Evolutionary conservation across 1,284 basidiomycete species (phyloP).

Genomic region (Ganoderma leucocontextum): DNA sequence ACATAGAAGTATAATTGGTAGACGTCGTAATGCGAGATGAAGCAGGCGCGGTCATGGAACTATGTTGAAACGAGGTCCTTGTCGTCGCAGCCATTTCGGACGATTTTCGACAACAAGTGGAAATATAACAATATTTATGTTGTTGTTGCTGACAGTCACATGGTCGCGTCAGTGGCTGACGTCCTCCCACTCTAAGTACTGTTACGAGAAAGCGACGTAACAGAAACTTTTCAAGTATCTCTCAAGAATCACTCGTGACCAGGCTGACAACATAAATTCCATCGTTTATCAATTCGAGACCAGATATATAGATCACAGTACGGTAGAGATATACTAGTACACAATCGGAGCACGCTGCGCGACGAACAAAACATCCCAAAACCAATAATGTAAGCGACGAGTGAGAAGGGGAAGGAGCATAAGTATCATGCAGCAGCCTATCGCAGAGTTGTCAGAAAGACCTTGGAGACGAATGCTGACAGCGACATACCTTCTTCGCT

Average conservation of each 20-base stretch:
- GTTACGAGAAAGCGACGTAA: too few species aligned
- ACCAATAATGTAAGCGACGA: constrained; percentile 31
- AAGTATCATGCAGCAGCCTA: constrained; percentile 31
- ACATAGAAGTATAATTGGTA: not conserved
- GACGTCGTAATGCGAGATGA: not conserved
- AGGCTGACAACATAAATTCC: not conserved
- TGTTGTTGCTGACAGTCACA: constrained; percentile 9
- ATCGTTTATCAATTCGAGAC: constrained; percentile 25
- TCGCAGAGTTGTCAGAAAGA: not conserved
- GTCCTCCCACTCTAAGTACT: not conserved
- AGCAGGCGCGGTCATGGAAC: not conserved
- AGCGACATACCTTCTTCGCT: constrained; percentile 36
- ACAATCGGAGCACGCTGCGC: constrained; percentile 25
- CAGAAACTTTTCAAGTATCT: not conserved
- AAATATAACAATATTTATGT: not conserved
- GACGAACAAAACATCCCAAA: constrained; percentile 19
- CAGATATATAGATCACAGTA: constrained; percentile 29
- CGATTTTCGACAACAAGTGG: constrained; percentile 6
- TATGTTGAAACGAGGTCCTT: constrained; percentile 9
- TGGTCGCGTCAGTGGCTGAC: constrained; percentile 29
- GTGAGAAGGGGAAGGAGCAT: not conserved
- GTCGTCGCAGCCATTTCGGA: not conserved
- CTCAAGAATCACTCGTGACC: not conserved
- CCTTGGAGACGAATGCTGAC: not conserved
- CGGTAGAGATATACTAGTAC: constrained; percentile 32